Evolutionary conservation across 345 rosid genomes (phyloP), one percentile per base, ranked within the genome.

Genomic region (Salix dunnii): DNA sequence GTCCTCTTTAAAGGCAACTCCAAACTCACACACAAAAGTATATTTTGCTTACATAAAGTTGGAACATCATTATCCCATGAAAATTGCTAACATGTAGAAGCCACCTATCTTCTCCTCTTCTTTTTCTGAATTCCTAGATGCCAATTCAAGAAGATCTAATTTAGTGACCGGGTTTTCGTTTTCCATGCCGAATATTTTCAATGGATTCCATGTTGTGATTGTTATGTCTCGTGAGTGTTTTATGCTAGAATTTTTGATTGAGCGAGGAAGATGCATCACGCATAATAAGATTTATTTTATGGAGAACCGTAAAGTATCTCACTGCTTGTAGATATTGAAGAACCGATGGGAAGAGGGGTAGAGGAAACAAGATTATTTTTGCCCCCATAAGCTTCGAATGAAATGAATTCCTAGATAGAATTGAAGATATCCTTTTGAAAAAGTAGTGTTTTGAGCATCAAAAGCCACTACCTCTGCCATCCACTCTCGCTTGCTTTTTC

Each of bases 391-490:
- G 72, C 40, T 79, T 68, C 80, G 69, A 76, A 78, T n/a, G 76
- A 62, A 72, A 73, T n/a, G n/a, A n/a, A 58, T 53, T 36, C 74
- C 58, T 71, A 77, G 73, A 33, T 60, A 64, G 40, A 69, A 66
- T 36, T 58, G 61, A 33, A 48, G 38, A 30, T 28, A 28, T 70
- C 51, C 40, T 33, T 72, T 71, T 77, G 53, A 42, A 28, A 28
- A 70, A 74, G 46, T 64, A 70, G 62, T 43, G 35, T 51, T 68
- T 49, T 53, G 10, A 64, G 79, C 79, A 79, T 66, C 70, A 74
- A 76, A 68, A 68, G 71, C 74, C 81, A 80, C 69, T 70, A 73
- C 30, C 61, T 10, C 63, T 58, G 79, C 8, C 40, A 78, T 23
- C 83, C 79, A 74, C 76, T 71, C 36, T 28, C 58, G 35, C 33